Base-by-base conservation (phyloP, 805 yeast species). In the Maudiozyma barnettii region DNA sequence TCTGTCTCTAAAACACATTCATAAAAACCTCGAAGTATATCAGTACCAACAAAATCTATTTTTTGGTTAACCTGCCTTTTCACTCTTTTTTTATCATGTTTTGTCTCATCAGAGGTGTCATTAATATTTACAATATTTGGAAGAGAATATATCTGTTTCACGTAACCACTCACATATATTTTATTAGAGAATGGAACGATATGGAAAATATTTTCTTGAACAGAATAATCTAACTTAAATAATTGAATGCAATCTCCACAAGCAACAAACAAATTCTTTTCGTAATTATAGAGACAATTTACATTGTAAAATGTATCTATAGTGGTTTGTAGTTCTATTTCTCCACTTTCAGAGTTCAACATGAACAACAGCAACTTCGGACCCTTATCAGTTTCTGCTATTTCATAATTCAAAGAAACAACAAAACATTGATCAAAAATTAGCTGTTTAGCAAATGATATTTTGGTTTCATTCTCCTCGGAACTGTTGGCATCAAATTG, bases 351-450 rank as follows among this genome's bases (percentile, higher is more conserved):
- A 30, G 67, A 69, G 57, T 69, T 73, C 19, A 69, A 49, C 0
- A 69, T 56, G 42, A 68, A 66, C 7, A 69, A 48, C 51, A 64
- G 49, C 12, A 69, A 41, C 26, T 70, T 65, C 7, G 65, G 53
- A 5, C 54, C 45, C 5, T 43, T 43, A 1, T 60, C 61, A 18
- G 63, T 66, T 43, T 67, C 68, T 7, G 63, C 54, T 10, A 50
- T 46, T 43, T 67, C 67, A 44, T 59, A 60, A 30, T 59, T 51
- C 44, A 70, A 61, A 6, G 72, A 60, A 1, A 67, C 64, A 4
- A 66, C 49, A 51, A 68, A 66, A 47, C 72, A 68, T 46, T 63
- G 67, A 7, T 60, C 55, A n/a, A 68, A 54, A 3, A 66, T 56
- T 29, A 63, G 54, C 40, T 63, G 60, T 51, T 67, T 65, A 0